A percentile compares a stretch with the other conserved stretches of the same genome.
Conservation (phyloP, 1,284 basidiomycete genomes). For the Bjerkandera adusta region DNA sequence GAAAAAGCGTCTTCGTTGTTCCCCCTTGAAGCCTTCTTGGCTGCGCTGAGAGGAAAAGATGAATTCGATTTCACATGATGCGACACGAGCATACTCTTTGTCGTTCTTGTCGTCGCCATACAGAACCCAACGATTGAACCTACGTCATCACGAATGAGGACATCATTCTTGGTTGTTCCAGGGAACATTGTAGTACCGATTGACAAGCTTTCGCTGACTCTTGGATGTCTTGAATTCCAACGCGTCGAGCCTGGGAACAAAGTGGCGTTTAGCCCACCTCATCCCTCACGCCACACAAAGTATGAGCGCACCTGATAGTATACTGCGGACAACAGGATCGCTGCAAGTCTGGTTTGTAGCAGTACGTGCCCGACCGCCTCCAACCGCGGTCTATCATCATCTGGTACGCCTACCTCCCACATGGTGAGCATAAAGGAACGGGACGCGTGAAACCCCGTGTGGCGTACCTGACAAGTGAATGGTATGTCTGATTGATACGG, state of each 20-base stretch:
- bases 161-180: background rate
- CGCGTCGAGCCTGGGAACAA: slow-evolving; percentile 64
- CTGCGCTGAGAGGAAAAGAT: background rate
- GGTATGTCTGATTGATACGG: slow-evolving; percentile 22
- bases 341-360: slow-evolving; percentile 83
- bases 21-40: background rate
- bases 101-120: slow-evolving; percentile 42
- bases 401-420: slow-evolving; percentile 74
- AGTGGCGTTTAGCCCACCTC: too few relatives aligned
- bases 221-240: slow-evolving; percentile 71
- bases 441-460: background rate
- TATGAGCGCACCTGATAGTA: slow-evolving; percentile 68
- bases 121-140: slow-evolving; percentile 78
- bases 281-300: too few relatives aligned
- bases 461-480: too few relatives aligned
- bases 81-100: slow-evolving; percentile 20
- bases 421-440: too few relatives aligned
- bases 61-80: too few relatives aligned
- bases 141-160: slow-evolving; percentile 26
- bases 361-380: slow-evolving; percentile 82
- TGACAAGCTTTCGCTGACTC: slow-evolving; percentile 76
- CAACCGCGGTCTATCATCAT: slow-evolving; percentile 87
- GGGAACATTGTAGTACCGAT: slow-evolving; percentile 46
- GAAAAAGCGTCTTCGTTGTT: background rate
- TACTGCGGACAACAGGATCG: slow-evolving; percentile 91